Conservation (phyloP, 2,329 filamentous ascomycete genomes). For the Mycocentrospora acerina region DNA sequence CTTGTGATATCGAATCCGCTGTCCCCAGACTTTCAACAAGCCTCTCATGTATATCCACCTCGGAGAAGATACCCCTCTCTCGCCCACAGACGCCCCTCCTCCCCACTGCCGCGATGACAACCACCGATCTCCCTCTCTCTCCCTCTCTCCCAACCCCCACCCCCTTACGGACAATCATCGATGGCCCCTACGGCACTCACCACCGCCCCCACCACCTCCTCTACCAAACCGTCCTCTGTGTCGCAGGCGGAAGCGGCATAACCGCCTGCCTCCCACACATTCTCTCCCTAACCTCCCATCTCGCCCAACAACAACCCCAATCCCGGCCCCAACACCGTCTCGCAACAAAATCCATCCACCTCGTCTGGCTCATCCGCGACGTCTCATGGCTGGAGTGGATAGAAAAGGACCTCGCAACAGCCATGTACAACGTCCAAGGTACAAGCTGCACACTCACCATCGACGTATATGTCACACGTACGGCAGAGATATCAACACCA, state of each 20-base stretch:
- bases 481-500: background rate
- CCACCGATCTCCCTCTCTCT: constrained; percentile 1
- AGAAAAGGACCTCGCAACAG: constrained; percentile 5
- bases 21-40: too few species aligned
- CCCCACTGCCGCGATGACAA: background rate
- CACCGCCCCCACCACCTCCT: constrained; percentile 9
- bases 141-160: constrained; percentile 1
- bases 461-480: constrained; percentile 12
- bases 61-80: background rate
- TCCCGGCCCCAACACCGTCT: constrained; percentile 2
- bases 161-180: constrained; percentile 18
- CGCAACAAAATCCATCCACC: constrained; percentile 5
- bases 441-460: constrained; percentile 3
- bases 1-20: too few species aligned
- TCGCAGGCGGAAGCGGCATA: constrained; percentile 17
- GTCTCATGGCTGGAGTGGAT: constrained; percentile 10
- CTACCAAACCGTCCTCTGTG: constrained; percentile 14
- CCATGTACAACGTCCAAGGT: background rate
- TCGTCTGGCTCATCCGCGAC: constrained; percentile 15
- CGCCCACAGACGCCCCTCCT: background rate
- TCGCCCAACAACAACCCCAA: too few species aligned
- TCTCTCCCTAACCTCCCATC: constrained; percentile 8
- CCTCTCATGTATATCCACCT: too few species aligned
- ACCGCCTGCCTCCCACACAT: constrained; percentile 14
- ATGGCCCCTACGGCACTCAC: constrained; percentile 31